Base-by-base conservation (phyloP, 106 monocot species). In the Xerophyta viscosa region DNA sequence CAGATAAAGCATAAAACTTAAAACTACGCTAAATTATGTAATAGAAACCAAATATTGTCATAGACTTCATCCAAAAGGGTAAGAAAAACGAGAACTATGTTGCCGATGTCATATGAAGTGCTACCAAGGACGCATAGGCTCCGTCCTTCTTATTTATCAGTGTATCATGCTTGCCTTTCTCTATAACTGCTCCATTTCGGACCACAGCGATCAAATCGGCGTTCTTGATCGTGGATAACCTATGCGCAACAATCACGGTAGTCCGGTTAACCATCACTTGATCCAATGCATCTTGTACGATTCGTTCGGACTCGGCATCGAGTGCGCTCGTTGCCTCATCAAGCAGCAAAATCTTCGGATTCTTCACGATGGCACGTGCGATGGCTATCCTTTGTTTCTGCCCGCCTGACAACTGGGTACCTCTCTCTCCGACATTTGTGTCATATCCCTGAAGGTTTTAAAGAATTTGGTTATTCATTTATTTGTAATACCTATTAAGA, bases 271-370 rank as follows among this genome's bases (percentile, higher is more conserved):
- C 49, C 76, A 77, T 77, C 20, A 77, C 76, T 2, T 42, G 58
- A 53, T 77, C 70, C 17, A 77, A 42, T 10, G 76, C 76, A 20
- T 77, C 70, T 37, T 77, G 76, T 13, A 77, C 76, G 0, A 70
- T 29, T 0, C 70, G 46, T 22, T 77, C 76, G 6, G 76, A 77
- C 54, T 77, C 76, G 4, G 76, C 76, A 31, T 77, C 76, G 10
- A 77, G 76, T 15, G 76, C 76, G 56, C 76, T 77, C 0, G 76
- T 77, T 25, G 76, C 76, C 48, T 77, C 76, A 27, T 77, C 76
- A 2, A 77, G 65, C 23, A 77, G 48, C 30, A 77, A 10, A 22
- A 77, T 77, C 31, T 49, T 66, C 4, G 76, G 76, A 22, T 71
- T 50, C 39, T 77, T 71, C 58, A 77, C 60, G 10, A 77, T 77